Conservation (phyloP, 805 yeast genomes). For the Monosporozyma yasuniensis region DNA sequence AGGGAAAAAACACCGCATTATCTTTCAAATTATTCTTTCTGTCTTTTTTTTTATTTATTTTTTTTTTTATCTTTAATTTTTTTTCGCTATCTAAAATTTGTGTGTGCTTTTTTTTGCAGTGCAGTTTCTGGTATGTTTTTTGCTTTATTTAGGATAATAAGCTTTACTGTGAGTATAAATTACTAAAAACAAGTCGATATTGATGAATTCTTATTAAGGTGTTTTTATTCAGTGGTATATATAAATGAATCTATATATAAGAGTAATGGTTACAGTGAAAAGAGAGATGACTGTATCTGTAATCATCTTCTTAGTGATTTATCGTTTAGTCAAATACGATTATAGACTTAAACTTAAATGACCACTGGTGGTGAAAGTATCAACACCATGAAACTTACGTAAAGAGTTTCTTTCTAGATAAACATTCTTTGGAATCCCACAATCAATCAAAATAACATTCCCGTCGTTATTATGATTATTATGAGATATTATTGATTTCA, state of each 20-base stretch:
- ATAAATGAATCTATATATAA: not conserved
- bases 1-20: constrained; percentile 1
- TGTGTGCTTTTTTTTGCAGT: not conserved
- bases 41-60: not conserved
- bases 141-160: too few relatives aligned
- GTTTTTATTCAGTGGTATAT: not conserved
- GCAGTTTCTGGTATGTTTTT: not conserved
- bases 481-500: constrained; percentile 4
- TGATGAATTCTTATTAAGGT: not conserved
- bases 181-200: too few relatives aligned
- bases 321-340: not conserved
- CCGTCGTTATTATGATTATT: constrained; percentile 3
- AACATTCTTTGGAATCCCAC: constrained; percentile 59
- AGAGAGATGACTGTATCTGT: not conserved
- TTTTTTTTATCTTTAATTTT: not conserved
- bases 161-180: too few relatives aligned
- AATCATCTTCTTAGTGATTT: not conserved
- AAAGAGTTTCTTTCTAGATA: constrained; percentile 33
- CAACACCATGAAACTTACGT: constrained; percentile 39
- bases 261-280: not conserved
- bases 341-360: not conserved
- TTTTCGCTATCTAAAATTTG: not conserved
- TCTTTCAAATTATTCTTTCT: not conserved
- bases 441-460: constrained; percentile 53
- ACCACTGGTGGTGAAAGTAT: constrained; percentile 15